A percentile compares a stretch with the other conserved stretches of the same genome.
Conservation (phyloP, 805 yeast genomes). For the Torulaspora gathmanii region DNA sequence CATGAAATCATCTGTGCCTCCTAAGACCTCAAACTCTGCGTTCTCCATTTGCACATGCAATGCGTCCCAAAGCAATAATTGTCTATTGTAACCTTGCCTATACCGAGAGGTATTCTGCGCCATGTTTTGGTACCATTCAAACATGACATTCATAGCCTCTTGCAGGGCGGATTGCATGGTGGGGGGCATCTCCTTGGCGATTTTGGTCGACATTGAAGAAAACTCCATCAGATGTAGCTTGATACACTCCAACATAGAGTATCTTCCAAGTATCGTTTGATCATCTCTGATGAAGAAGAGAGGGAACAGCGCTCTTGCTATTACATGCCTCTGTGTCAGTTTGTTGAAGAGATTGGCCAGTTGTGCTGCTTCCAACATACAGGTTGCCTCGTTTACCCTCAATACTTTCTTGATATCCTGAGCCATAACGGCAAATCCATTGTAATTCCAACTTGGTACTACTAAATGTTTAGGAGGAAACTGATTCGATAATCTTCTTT, state of each 20-base stretch:
- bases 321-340: slow-evolving; percentile 35
- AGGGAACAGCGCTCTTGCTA: slow-evolving; percentile 63
- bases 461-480: slow-evolving; percentile 41
- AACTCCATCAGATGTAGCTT: slow-evolving; percentile 43
- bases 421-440: slow-evolving; percentile 32
- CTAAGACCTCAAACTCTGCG: slow-evolving; percentile 47
- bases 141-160: slow-evolving; percentile 46
- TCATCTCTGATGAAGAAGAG: slow-evolving; percentile 60
- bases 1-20: slow-evolving; percentile 41
- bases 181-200: slow-evolving; percentile 5
- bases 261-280: slow-evolving; percentile 51
- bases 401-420: slow-evolving; percentile 39
- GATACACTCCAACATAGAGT: slow-evolving; percentile 37
- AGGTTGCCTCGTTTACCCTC: slow-evolving; percentile 29
- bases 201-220: slow-evolving; percentile 15
- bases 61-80: slow-evolving; percentile 64
- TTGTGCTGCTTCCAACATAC: slow-evolving; percentile 32
- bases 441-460: slow-evolving; percentile 32
- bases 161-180: slow-evolving; percentile 27
- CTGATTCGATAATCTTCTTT: slow-evolving; percentile 44
- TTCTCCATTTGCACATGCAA: slow-evolving; percentile 70
- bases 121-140: slow-evolving; percentile 42
- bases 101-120: slow-evolving; percentile 76
- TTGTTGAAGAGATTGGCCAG: slow-evolving; percentile 37
- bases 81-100: slow-evolving; percentile 64